Evolutionary conservation across 192 early-diverging fungal genomes (phyloP).

Genomic region (Coemansia sp.): DNA sequence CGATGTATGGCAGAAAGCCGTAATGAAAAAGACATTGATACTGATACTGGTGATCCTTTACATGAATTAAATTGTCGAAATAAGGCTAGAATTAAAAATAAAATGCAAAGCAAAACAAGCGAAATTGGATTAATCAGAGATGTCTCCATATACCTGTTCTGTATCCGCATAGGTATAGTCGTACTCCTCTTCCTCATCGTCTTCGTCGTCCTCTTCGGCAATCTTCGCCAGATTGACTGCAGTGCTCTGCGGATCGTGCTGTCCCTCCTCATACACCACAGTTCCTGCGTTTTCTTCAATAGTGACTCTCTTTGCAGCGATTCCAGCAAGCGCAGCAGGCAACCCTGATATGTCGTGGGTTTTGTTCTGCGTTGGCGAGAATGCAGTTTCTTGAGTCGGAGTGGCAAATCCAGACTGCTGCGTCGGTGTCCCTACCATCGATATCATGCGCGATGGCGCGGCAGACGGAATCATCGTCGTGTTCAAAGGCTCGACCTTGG

Average conservation of each 20-base stretch:
- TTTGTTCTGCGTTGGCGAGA: slow-evolving; percentile 25
- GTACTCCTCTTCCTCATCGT: slow-evolving; percentile 52
- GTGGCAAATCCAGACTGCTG: slow-evolving; percentile 31
- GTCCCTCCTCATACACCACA: slow-evolving; percentile 41
- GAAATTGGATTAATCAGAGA: slow-evolving; percentile 1
- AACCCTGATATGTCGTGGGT: slow-evolving; percentile 27
- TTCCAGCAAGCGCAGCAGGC: slow-evolving; percentile 34
- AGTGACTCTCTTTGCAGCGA: slow-evolving; percentile 15
- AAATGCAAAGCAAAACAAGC: background rate
- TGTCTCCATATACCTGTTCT: slow-evolving; percentile 16
- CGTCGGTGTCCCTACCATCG: slow-evolving; percentile 28
- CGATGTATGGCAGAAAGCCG: too few relatives aligned
- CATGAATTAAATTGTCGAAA: too few relatives aligned
- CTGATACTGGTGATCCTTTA: too few relatives aligned
- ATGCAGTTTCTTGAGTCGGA: slow-evolving; percentile 24
- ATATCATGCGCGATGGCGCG: slow-evolving; percentile 50
- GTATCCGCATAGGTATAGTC: slow-evolving; percentile 33
- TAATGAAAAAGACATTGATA: too few relatives aligned
- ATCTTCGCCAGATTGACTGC: slow-evolving; percentile 26
- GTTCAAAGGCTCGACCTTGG: slow-evolving; percentile 27
- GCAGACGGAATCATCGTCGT: slow-evolving; percentile 55
- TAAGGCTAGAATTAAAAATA: background rate
- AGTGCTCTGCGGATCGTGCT: slow-evolving; percentile 55
- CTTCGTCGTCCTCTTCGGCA: slow-evolving; percentile 20
- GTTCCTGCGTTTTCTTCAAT: slow-evolving; percentile 8